Percentiles rank a stretch among this genome's conserved stretches.
Evolutionary conservation across 73 alveolate genomes (phyloP).

Genomic region (Paramecium pentaurelia): DNA sequence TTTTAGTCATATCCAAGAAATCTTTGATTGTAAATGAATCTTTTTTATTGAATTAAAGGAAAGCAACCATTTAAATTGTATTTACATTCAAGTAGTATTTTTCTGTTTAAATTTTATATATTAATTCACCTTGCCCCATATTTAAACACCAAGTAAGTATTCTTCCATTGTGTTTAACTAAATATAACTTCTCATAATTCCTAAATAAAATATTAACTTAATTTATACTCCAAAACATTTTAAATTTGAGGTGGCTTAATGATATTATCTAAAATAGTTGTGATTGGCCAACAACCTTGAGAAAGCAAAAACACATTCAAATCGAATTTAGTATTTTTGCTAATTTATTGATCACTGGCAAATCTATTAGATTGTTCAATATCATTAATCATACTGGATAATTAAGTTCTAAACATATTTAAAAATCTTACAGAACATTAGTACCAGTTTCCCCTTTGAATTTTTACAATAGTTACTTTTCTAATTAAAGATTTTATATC

Average conservation of each 20-base stretch:
- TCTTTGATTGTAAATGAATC: neutral
- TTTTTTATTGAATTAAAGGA: neutral
- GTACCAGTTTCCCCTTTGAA: slow-evolving; percentile 31
- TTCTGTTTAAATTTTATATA: slow-evolving; percentile 1
- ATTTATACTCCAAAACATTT: neutral
- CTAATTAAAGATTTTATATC: neutral
- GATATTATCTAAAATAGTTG: neutral
- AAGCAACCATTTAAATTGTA: slow-evolving; percentile 36
- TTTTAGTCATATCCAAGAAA: neutral
- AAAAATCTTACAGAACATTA: neutral
- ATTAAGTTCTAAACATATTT: neutral
- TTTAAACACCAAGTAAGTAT: slow-evolving; percentile 19
- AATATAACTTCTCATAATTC: neutral
- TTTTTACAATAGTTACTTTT: neutral
- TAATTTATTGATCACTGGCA: neutral
- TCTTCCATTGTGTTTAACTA: neutral
- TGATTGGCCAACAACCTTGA: neutral
- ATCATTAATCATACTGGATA: slow-evolving; percentile 14
- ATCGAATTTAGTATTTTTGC: neutral
- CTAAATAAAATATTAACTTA: neutral
- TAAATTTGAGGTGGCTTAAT: neutral
- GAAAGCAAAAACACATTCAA: neutral
- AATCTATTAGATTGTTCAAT: neutral
- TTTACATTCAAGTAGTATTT: slow-evolving; percentile 12
- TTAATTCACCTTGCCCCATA: slow-evolving; percentile 36